phyloP scores from a whole-genome alignment of 2,329 filamentous ascomycete species.

The Beauveria medogensis region DNA sequence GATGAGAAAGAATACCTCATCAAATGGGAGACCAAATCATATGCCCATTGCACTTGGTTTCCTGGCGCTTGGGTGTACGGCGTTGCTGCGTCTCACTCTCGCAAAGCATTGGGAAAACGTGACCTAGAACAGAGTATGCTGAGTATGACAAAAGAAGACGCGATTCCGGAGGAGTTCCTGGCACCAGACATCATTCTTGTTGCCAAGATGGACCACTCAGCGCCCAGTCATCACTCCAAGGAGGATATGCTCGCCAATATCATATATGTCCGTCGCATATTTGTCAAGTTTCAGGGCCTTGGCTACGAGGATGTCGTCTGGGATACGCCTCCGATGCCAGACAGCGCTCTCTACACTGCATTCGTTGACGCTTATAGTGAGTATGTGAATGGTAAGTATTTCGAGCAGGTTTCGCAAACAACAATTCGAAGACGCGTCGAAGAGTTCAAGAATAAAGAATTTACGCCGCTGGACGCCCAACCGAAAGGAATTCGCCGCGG shows the following conservation, averaged over 20 bases:
- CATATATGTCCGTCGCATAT: conserved; percentile 61
- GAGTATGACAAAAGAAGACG: conserved; percentile 64
- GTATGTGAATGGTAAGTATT: conserved; percentile 71
- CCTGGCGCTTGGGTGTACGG: conserved; percentile 85
- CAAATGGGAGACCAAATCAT: conserved; percentile 77
- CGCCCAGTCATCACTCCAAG: conserved; percentile 49
- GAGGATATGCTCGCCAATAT: conserved; percentile 65
- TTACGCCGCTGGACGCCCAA: conserved; percentile 62
- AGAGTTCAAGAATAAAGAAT: conserved; percentile 57
- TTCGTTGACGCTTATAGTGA: conserved; percentile 81
- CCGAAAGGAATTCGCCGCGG: conserved; percentile 68
- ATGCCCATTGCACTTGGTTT: conserved; percentile 79
- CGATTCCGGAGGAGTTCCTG: conserved; percentile 80
- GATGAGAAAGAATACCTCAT: conserved; percentile 87
- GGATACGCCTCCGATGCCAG: conserved; percentile 67
- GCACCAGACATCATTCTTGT: conserved; percentile 84
- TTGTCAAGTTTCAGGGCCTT: conserved; percentile 89
- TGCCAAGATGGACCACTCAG: conserved; percentile 46
- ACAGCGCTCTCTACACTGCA: conserved; percentile 63
- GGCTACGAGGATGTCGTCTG: conserved; percentile 86
- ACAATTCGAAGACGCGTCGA: conserved; percentile 60
- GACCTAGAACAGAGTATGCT: conserved; percentile 49
- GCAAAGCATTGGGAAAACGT: conserved; percentile 67
- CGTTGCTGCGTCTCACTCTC: conserved; percentile 53
- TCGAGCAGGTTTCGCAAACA: conserved; percentile 46